Base-by-base conservation (phyloP, 257 asterid genomes). In the Nyctanthes arbortristis region DNA sequence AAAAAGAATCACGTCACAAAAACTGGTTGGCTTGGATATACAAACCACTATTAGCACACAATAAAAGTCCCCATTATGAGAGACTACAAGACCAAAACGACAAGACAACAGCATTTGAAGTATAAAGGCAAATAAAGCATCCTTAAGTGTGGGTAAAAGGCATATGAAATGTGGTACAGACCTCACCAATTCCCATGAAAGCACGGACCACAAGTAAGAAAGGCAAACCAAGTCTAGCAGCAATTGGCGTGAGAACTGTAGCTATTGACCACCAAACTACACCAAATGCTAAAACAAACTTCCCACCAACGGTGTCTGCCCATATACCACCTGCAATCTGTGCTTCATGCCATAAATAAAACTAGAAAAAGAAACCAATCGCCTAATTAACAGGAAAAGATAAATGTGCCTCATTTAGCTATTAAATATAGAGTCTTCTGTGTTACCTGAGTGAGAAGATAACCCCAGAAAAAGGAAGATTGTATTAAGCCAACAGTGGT, bases 211-310 rank as follows among this genome's bases (percentile, higher is more conserved):
- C 96, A 25, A 92, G 87, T 74, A 92, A 81, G 84, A 75, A 92
- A 32, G 98, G 96, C 73, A 92, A 73, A 62, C 98, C 96, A 33
- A 92, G 75, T 77, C 72, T 84, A 22, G 96, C 98, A 8, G 98
- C 98, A 68, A 92, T 35, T 61, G 98, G 98, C 2, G 98, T 88
- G 64, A 89, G 88, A 30, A 49, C 72, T 65, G 96, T 92, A 45
- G 98, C 96, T 56, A 86, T 25, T 32, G 98, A 92, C 98, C 98
- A 92, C 98, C 98, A 92, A 69, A 88, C 86, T n/a, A 92, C 98
- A 71, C 87, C 98, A 65, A 89, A 87, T 66, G 94, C 98, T 16
- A 92, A 73, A 57, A 92, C 98, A 76, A 77, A 73, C 80, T 92
- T 92, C 40, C 98, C 98, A 69, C 98, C 98, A 66, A 89, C 86